Evolutionary conservation across 2,329 filamentous ascomycete genomes (phyloP), one percentile per base, ranked within the genome.

Genomic region (Talaromyces sp.): DNA sequence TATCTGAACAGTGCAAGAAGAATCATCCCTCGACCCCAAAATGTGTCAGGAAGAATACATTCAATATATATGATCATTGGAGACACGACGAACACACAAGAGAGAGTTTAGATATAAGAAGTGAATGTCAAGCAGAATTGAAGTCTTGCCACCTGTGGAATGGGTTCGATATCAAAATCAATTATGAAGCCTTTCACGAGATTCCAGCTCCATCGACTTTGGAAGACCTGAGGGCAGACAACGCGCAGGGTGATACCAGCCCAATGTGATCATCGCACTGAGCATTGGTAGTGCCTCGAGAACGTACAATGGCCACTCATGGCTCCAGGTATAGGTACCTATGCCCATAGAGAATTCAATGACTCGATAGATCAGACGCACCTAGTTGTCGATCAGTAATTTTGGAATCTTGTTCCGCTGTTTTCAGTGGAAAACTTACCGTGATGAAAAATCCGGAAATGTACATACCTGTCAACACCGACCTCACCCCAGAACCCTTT

Each of bases 371-470:
- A 72, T 50, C 2, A 66, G 67, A 60, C 70, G 63, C 9, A 71
- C 27, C 33, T 70, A 27, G 24, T 69, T 69, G 11, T 57, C 60
- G 1, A 68, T 43, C 65, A 64, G 64, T 63, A 3, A 27, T 5
- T 5, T 5, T 27, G 1, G 24, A 74, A 50, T 2, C 71, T 74
- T 49, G 0, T 16, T 41, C 27, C 80, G 71, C 11, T 65, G 68
- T 47, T 72, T 74, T 80, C 80, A 82, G 27, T 62, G 66, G 24
- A 74, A 10, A 14, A 11, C 1, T 47, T 47, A 13, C 45, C 45
- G 82, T 73, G 50, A 84, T 82, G 65, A 82, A 72, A 7, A 70
- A 66, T n/a, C 79, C 79, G 2, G 81, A 81, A 19, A 81, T 72
- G 66, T 79, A 82, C 56, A 2, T 41, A 27, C 7, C 59, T 54